Evolutionary conservation across 441 rosid genomes (phyloP).

Genomic region (Dalechampia spathulata): DNA sequence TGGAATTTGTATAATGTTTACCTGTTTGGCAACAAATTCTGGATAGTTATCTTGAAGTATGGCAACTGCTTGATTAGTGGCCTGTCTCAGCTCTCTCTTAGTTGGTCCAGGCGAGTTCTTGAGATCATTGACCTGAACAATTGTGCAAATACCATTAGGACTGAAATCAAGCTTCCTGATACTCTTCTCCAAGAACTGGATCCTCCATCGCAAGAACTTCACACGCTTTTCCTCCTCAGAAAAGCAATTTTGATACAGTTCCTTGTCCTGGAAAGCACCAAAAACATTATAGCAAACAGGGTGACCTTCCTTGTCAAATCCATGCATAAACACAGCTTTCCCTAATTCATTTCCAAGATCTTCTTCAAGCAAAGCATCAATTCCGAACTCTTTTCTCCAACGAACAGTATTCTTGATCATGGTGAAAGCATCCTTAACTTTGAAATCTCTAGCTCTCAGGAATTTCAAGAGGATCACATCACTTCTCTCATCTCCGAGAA

Average conservation of each 20-base stretch:
- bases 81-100: constrained; percentile 58
- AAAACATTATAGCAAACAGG: constrained; percentile 85
- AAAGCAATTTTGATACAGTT: constrained; percentile 58
- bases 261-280: constrained; percentile 75
- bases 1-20: too few relatives aligned
- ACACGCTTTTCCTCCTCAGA: constrained; percentile 63
- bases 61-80: constrained; percentile 73
- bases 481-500: constrained; percentile 55
- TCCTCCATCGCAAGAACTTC: constrained; percentile 69
- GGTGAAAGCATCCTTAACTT: constrained; percentile 57
- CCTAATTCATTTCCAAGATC: constrained; percentile 66
- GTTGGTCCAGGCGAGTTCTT: constrained; percentile 82
- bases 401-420: constrained; percentile 70
- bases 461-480: constrained; percentile 76
- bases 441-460: constrained; percentile 85
- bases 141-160: constrained; percentile 51
- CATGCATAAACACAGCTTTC: constrained; percentile 78
- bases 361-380: constrained; percentile 63
- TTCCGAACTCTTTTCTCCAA: constrained; percentile 76
- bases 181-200: constrained; percentile 80
- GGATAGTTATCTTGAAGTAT: constrained; percentile 90
- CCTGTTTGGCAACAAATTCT: constrained; percentile 80
- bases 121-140: constrained; percentile 76
- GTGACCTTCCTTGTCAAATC: constrained; percentile 61
- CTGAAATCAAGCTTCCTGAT: constrained; percentile 68